Evolutionary conservation across 2,329 filamentous ascomycete genomes (phyloP), one percentile per base, ranked within the genome.

Genomic region (Colletotrichum agaves): DNA sequence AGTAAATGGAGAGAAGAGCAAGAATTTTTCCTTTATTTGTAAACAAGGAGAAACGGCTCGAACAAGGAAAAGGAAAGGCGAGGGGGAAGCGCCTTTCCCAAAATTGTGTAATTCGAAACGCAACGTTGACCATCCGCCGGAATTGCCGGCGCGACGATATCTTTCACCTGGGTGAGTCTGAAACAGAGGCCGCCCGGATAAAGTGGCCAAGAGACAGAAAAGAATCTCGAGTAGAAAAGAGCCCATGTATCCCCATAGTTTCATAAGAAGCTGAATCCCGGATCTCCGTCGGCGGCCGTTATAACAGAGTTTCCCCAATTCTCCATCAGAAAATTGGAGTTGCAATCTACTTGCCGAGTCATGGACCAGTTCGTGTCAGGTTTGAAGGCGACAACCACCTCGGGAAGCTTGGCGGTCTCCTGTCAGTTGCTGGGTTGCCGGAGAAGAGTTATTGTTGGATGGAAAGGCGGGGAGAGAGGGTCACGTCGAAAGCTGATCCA

Each of bases 261-360:
- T 68, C 61, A 41, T 55, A n/a, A 52, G 19, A 37, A 21, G 15
- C 55, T 10, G 13, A 12, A 63, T 67, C 64, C 60, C 61, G 64
- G 64, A 27, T 7, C 15, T 35, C 23, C n/a, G 46, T 37, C 39
- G 44, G 60, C 21, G 31, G 39, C n/a, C 27, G 27, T 27, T 8
- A 27, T 27, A 12, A 52, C 46, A 64, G 44, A 64, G 64, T 63
- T 55, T 47, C 44, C 60, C 21, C 15, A 6, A 13, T 46, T 53
- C 44, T 49, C 37, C 60, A 52, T 27, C 47, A 58, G 31, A 58
- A 67, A 64, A 67, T 46, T 37, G 64, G 64, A 57, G 46, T 47
- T 46, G 37, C 37, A 63, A 67, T 67, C 44, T 64, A 35, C 37
- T 15, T 15, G 47, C 39, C 61, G 65, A 68, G 65, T 68, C 65